phyloP scores from a whole-genome alignment of 345 rosid genomes.

The Salix koriyanagi region DNA sequence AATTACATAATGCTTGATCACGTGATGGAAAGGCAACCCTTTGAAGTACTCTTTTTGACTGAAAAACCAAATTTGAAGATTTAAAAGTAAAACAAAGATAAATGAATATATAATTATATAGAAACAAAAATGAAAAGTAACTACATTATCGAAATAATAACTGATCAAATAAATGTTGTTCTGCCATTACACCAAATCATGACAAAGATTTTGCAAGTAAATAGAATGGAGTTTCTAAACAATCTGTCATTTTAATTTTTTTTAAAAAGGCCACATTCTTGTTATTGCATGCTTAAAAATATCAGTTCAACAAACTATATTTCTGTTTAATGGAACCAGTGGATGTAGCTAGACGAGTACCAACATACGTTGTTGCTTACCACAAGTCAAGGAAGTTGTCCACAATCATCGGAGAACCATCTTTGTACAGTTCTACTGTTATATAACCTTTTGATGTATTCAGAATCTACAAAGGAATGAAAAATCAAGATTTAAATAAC shows the following conservation, averaged over 20 bases:
- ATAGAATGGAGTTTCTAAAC: background rate
- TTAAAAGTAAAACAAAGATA: background rate
- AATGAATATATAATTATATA: background rate
- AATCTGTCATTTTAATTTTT: background rate
- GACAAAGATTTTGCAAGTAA: background rate
- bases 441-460: slow-evolving; percentile 73
- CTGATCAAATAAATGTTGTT: background rate
- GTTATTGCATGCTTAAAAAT: background rate
- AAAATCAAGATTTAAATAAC: background rate
- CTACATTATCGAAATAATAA: background rate
- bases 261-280: background rate
- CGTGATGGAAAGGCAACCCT: slow-evolving; percentile 75
- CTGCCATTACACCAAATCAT: background rate
- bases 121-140: background rate
- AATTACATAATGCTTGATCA: slow-evolving; percentile 79
- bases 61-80: slow-evolving; percentile 30
- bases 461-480: slow-evolving; percentile 48
- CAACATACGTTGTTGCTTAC: slow-evolving; percentile 31
- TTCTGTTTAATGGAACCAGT: background rate
- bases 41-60: slow-evolving; percentile 80
- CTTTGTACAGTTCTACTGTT: slow-evolving; percentile 67
- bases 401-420: slow-evolving; percentile 65
- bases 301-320: background rate
- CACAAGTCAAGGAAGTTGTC: slow-evolving; percentile 72
- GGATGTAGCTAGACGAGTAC: background rate